A percentile compares a stretch with the other conserved stretches of the same genome.
Conservation (phyloP, 345 rosid species). For the Hibiscus trionum region DNA sequence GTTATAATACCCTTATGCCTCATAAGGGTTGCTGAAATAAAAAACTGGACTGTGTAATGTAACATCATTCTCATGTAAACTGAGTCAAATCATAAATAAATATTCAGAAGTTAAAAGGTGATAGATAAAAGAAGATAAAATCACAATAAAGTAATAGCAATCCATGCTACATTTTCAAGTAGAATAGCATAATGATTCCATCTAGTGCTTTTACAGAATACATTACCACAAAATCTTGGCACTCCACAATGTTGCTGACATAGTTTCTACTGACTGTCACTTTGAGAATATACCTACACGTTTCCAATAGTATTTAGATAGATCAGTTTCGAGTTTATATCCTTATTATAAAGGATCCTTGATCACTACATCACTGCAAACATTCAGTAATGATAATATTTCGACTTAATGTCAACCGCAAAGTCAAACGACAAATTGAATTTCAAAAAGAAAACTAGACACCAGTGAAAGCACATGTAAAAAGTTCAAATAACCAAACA, state of each 20-base stretch:
- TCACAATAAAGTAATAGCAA: background rate
- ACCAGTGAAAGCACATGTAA: background rate
- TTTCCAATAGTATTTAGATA: background rate
- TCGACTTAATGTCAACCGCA: background rate
- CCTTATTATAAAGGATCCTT: background rate
- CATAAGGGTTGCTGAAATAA: background rate
- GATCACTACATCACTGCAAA: background rate
- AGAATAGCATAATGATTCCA: background rate
- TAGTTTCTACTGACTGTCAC: constrained; percentile 41
- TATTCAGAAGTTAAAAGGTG: background rate
- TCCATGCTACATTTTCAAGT: background rate
- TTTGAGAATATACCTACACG: constrained; percentile 42
- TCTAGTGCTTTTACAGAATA: background rate
- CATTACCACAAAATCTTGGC: constrained; percentile 40
- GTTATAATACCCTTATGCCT: background rate
- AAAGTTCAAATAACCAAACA: background rate
- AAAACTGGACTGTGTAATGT: background rate
- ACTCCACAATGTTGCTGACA: constrained; percentile 39
- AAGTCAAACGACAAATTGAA: background rate
- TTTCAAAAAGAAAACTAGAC: background rate
- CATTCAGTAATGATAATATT: constrained; percentile 1
- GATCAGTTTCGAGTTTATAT: background rate
- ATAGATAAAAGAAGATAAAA: background rate
- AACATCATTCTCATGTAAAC: background rate
- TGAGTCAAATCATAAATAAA: constrained; percentile 1